A percentile compares a stretch with the other conserved stretches of the same genome.
These are phyloP conservation scores for Coemansia sp. DNA, from an alignment of 371 early-diverging fungal species.

Conservation along the genomic window DNA sequence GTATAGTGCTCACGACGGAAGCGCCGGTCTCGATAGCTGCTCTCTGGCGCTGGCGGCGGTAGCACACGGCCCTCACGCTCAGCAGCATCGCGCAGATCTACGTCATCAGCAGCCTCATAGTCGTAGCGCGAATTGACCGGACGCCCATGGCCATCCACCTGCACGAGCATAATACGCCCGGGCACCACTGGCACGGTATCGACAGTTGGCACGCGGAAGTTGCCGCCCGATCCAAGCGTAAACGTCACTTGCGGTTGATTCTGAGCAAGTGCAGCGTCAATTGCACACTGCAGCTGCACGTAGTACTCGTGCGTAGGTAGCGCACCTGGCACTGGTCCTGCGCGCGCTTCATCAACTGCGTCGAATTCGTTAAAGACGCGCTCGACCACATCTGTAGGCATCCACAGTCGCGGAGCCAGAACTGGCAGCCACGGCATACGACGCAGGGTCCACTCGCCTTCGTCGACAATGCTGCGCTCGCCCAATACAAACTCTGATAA, in stretches of 20 bases:
- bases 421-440: constrained; percentile 52
- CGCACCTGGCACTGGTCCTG: constrained; percentile 3
- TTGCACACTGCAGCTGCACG: constrained; percentile 20
- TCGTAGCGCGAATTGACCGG: constrained; percentile 65
- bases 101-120: constrained; percentile 50
- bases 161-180: constrained; percentile 70
- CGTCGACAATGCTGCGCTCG: constrained; percentile 58
- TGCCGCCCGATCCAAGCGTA: constrained; percentile 58
- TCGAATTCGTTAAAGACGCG: constrained; percentile 11
- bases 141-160: constrained; percentile 63
- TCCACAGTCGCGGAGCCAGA: constrained; percentile 25
- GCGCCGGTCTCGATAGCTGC: constrained; percentile 43
- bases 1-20: constrained; percentile 55
- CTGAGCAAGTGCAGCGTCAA: constrained; percentile 30
- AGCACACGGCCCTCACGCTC: constrained; percentile 57
- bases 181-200: constrained; percentile 66
- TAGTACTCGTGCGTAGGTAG: constrained; percentile 32
- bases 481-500: constrained; percentile 84
- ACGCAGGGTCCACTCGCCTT: constrained; percentile 63
- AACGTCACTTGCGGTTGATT: constrained; percentile 58
- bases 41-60: constrained; percentile 53
- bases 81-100: constrained; percentile 33
- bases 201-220: constrained; percentile 60
- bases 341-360: constrained; percentile 26
- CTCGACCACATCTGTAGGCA: constrained; percentile 25